Evolutionary conservation across 2,329 filamentous ascomycete species (phyloP).

Genomic region (Fusarium mangiferae): DNA sequence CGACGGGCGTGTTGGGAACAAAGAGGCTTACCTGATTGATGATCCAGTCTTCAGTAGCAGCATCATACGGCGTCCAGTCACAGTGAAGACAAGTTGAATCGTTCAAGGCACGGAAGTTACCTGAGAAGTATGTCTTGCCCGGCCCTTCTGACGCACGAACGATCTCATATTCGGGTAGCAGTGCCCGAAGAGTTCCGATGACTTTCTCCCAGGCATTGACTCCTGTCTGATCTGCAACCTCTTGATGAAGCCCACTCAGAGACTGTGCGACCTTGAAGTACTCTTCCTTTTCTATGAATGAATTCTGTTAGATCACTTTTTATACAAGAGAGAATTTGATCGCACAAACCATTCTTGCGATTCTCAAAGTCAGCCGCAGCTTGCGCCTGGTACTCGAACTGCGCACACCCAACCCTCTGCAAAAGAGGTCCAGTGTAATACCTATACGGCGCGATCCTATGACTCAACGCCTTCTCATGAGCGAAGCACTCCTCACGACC

Average conservation of each 20-base stretch:
- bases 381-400: not conserved
- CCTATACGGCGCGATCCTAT: not conserved
- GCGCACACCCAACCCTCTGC: not conserved
- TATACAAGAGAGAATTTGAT: fast-evolving
- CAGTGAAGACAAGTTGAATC: conserved; percentile 1
- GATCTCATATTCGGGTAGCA: not conserved
- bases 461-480: not conserved
- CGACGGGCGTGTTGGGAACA: fast-evolving
- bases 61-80: conserved; percentile 3
- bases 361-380: not conserved
- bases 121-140: not conserved
- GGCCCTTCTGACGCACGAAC: not conserved
- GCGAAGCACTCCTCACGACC: not conserved
- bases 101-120: not conserved
- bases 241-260: not conserved
- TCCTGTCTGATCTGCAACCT: not conserved
- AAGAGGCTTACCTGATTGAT: not conserved
- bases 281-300: not conserved
- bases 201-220: conserved; percentile 1
- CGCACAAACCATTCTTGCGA: not conserved
- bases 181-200: not conserved
- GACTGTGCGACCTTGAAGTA: not conserved
- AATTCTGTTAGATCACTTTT: not conserved
- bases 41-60: not conserved
- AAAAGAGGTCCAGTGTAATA: not conserved